phyloP scores from a whole-genome alignment of 164 flowering plant genomes.

The Buxus sempervirens region DNA sequence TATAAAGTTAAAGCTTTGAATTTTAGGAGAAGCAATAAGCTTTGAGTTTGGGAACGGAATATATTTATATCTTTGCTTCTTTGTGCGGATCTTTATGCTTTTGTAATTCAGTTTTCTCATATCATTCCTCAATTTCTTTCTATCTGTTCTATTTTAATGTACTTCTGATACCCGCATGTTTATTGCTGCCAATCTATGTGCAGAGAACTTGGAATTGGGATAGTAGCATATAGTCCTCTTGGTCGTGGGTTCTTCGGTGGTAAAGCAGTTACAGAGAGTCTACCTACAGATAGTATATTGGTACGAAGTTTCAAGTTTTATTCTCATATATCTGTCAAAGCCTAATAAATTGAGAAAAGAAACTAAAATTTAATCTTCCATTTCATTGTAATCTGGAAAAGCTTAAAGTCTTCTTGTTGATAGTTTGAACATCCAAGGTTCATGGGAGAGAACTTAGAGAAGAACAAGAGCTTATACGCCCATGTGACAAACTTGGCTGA shows the following conservation, averaged over 20 bases:
- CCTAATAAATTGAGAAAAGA: not conserved
- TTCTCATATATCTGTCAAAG: not conserved
- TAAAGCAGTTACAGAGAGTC: constrained; percentile 32
- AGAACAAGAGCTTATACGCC: constrained; percentile 35
- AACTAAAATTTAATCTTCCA: not conserved
- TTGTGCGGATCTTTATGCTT: too few relatives aligned
- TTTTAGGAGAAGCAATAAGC: too few relatives aligned
- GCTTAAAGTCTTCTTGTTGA: not conserved
- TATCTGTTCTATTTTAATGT: too few relatives aligned
- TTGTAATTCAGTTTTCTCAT: too few relatives aligned
- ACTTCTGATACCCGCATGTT: too few relatives aligned
- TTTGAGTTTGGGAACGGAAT: too few relatives aligned
- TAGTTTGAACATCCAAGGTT: constrained; percentile 41
- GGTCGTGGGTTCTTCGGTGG: constrained; percentile 50
- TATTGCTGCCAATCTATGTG: too few relatives aligned
- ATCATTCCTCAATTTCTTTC: too few relatives aligned
- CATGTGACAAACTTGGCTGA: constrained; percentile 29
- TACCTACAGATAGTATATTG: constrained; percentile 33
- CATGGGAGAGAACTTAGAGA: constrained; percentile 35
- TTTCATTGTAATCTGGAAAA: not conserved
- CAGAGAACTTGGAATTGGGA: constrained; percentile 49
- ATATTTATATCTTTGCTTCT: too few relatives aligned
- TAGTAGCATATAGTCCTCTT: constrained; percentile 44
- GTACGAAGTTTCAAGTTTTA: constrained; percentile 12
- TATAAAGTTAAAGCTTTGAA: too few relatives aligned